Evolutionary conservation across 192 early-diverging fungal genomes (phyloP).

Genomic region (Coemansia guatemalensis): DNA sequence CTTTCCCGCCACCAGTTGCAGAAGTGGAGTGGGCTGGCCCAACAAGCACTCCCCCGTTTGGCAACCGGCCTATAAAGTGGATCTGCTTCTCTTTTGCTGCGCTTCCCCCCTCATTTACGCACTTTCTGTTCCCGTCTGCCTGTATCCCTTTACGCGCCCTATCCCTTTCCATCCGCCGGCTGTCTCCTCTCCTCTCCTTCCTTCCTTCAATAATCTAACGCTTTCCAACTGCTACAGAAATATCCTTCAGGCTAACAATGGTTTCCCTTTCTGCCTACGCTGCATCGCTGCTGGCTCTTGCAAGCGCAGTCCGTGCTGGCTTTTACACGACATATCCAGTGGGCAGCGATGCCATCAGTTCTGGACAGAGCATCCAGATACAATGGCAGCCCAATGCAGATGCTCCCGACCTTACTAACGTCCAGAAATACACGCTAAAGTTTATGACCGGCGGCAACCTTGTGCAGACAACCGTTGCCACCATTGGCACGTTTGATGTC

Average conservation of each 20-base stretch:
- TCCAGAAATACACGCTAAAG: constrained; percentile 42
- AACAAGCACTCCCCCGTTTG: background rate
- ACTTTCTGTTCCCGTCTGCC: constrained; percentile 1
- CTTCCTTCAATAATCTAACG: background rate
- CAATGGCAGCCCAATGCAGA: constrained; percentile 29
- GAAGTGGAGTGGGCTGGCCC: background rate
- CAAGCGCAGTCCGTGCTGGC: constrained; percentile 41
- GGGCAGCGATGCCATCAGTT: constrained; percentile 30
- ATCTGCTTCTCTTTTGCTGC: background rate
- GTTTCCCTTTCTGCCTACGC: constrained; percentile 36
- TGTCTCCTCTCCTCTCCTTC: constrained; percentile 2
- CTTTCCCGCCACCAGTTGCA: too few relatives aligned
- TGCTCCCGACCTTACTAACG: constrained; percentile 27
- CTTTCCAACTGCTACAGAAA: background rate
- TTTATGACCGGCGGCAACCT: constrained; percentile 53
- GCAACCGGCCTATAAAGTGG: background rate
- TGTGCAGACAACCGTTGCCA: constrained; percentile 48
- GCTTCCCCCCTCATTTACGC: background rate
- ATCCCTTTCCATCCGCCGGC: background rate
- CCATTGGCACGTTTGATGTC: constrained; percentile 47
- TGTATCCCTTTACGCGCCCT: constrained; percentile 7
- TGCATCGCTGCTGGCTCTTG: constrained; percentile 32
- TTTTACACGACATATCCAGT: constrained; percentile 55
- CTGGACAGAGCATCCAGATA: constrained; percentile 49
- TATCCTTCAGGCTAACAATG: constrained; percentile 17